phyloP scores from a whole-genome alignment of 139 green algal species.

The Nannochloris sp. region DNA sequence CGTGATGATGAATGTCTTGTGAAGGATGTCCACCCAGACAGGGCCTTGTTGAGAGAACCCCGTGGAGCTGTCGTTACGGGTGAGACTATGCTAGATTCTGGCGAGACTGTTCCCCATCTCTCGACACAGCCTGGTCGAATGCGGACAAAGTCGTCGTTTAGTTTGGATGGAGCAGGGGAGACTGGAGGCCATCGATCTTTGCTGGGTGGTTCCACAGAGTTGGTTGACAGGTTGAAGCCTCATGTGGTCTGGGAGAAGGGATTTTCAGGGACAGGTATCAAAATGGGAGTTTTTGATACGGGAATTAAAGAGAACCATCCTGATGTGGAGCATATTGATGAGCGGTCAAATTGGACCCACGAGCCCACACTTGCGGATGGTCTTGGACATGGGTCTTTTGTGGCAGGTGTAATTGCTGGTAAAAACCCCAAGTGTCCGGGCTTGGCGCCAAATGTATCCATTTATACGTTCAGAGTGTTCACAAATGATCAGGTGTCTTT shows the following conservation, averaged over 20 bases:
- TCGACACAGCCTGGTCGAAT: no score
- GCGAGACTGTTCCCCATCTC: no score
- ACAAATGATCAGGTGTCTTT: conserved; percentile 95
- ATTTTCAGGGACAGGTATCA: conserved; percentile 66
- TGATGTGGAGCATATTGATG: conserved; percentile 90
- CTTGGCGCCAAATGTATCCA: conserved; percentile 84
- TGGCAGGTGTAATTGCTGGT: conserved; percentile 86
- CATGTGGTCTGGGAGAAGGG: conserved; percentile 70
- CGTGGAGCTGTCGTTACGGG: no score
- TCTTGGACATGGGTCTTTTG: conserved; percentile 93
- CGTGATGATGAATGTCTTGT: conserved; percentile 11
- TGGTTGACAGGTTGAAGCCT: conserved; percentile 48
- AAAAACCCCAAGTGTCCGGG: conserved; percentile 70
- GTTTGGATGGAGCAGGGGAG: conserved; percentile 11
- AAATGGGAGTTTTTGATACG: conserved; percentile 96
- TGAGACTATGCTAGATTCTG: no score
- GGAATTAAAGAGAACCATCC: conserved; percentile 82
- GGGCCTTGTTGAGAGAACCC: not conserved
- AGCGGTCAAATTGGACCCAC: conserved; percentile 97
- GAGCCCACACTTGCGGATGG: conserved; percentile 87
- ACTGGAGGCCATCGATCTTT: not conserved
- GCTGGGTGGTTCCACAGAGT: conserved; percentile 6
- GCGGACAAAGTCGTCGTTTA: conserved; percentile 32
- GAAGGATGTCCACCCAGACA: conserved; percentile 60
- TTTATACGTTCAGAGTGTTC: conserved; percentile 94